phyloP scores from a whole-genome alignment of 371 early-diverging fungal genomes.

The Apophysomyces ossiformis region DNA sequence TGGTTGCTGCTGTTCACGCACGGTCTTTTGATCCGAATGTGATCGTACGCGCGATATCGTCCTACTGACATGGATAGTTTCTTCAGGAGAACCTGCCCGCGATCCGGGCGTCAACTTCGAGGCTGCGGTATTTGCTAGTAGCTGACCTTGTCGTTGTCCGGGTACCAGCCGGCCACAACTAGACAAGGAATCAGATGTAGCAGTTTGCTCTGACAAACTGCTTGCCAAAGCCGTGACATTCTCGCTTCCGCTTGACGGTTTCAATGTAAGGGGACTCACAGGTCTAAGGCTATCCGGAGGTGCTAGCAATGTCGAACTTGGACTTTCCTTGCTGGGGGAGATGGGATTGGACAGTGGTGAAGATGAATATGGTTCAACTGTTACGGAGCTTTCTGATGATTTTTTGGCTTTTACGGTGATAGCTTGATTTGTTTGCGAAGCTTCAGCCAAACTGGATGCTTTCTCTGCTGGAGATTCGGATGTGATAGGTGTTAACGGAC shows the following conservation, averaged over 20 bases:
- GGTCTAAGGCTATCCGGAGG: constrained; percentile 5
- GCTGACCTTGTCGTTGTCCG: constrained; percentile 8
- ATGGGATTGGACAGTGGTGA: neutral
- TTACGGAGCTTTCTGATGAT: neutral
- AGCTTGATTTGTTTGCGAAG: neutral
- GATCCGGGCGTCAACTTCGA: constrained; percentile 34
- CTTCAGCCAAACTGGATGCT: neutral
- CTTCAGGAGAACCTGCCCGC: constrained; percentile 22
- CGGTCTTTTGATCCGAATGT: constrained; percentile 41
- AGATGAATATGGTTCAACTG: neutral
- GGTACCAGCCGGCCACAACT: constrained; percentile 13
- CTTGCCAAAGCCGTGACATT: neutral
- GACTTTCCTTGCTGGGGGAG: neutral
- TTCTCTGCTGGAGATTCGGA: neutral
- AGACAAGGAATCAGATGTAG: constrained; percentile 13
- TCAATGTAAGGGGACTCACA: constrained; percentile 14
- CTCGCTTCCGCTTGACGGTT: neutral
- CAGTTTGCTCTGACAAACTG: constrained; percentile 5
- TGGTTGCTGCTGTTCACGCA: constrained; percentile 5
- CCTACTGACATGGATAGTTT: constrained; percentile 17
- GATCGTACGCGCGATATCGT: constrained; percentile 45
- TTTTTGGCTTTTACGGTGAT: neutral
- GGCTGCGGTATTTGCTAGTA: constrained; percentile 21
- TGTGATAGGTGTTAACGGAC: neutral
- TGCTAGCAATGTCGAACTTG: constrained; percentile 13